Base-by-base conservation (phyloP, 257 asterid species). In the Asclepias syriaca region DNA sequence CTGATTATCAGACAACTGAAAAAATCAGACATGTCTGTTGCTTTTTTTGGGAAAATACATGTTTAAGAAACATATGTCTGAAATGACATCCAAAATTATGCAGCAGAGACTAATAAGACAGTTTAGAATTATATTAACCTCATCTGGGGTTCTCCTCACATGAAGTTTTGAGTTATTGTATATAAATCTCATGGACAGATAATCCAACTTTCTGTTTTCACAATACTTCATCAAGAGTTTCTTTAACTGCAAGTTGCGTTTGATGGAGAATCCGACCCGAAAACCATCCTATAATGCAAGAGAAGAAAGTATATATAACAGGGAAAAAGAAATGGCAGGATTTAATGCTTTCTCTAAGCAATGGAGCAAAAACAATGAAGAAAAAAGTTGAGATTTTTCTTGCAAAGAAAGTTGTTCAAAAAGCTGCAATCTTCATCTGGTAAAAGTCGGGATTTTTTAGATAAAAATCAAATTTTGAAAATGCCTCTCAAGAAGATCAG, bases 211-310 rank as follows among this genome's bases (percentile, higher is more conserved):
- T 21, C 21, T 21, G 13, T 56, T 21, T 21, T 56, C 61, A 9
- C 61, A 56, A 21, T n/a, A 56, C 32, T 21, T 56, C 61, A 56
- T n/a, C 61, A 56, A 56, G 32, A 56, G 61, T 29, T 56, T 56
- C 32, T 21, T n/a, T 9, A 56, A 8, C n/a, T 8, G 61, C 61
- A 56, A 9, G 32, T n/a, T 3, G 61, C 61, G 61, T 56, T 56
- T 56, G 29, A 56, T 56, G 61, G 32, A 5, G 12, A 21, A n/a
- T 14, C 0, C 15, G 24, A 21, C 61, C 1, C 0, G 13, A 14
- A 15, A 14, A 32, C 66, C 66, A 61, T 61, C 66, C 66, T 61
- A 61, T 32, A 61, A 32, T 14, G 48, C 13, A 61, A 61, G 48
- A 29, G 19, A 34, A 61, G 18, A 61, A 61, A 2, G 7, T 6